Conservation (phyloP, 371 early-diverging fungal genomes). For the Mucor mucedo region DNA sequence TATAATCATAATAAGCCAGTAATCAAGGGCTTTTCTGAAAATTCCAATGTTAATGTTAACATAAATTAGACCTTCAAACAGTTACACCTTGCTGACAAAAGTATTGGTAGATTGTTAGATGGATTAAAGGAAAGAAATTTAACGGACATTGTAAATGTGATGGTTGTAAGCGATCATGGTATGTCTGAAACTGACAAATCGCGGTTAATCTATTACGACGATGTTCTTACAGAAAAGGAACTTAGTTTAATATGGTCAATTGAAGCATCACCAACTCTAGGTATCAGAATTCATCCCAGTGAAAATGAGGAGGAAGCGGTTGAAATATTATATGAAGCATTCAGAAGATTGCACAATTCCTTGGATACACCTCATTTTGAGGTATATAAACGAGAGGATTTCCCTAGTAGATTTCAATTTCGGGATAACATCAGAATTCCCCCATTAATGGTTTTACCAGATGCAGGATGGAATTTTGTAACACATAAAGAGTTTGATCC, state of each 20-base stretch:
- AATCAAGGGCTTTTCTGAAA: neutral
- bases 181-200: constrained; percentile 73
- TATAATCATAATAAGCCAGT: neutral
- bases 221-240: constrained; percentile 48
- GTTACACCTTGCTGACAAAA: constrained; percentile 63
- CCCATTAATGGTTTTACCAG: constrained; percentile 76
- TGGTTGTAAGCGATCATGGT: constrained; percentile 94
- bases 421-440: constrained; percentile 65
- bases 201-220: constrained; percentile 75
- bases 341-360: constrained; percentile 33
- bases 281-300: constrained; percentile 47
- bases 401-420: constrained; percentile 72
- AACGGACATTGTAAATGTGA: constrained; percentile 76
- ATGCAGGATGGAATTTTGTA: constrained; percentile 65
- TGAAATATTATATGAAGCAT: constrained; percentile 41
- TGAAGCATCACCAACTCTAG: constrained; percentile 43
- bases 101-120: constrained; percentile 65
- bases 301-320: constrained; percentile 29
- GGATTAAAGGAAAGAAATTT: constrained; percentile 66
- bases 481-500: constrained; percentile 47
- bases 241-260: constrained; percentile 35
- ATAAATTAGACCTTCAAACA: constrained; percentile 37
- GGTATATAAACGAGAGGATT: constrained; percentile 66
- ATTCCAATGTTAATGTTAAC: neutral
- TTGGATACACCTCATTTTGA: constrained; percentile 49